Evolutionary conservation across 192 early-diverging fungal species (phyloP), one percentile per base, ranked within the genome.

Genomic region (Gaertneriomyces sp.): DNA sequence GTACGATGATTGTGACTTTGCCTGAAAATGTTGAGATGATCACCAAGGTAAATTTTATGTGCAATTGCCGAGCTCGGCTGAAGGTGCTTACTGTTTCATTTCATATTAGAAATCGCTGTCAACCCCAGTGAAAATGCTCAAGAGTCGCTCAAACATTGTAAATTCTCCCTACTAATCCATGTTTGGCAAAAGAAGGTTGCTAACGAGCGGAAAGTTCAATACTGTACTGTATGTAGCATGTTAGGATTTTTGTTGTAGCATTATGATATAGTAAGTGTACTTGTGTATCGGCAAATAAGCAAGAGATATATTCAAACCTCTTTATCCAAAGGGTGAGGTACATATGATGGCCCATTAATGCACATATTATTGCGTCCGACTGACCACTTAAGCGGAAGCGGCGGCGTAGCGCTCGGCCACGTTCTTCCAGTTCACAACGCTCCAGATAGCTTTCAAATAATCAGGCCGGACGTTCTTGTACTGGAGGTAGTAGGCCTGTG

Each of bases 391-490:
- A 33, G 25, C 25, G 25, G 25, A 33, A 65, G 79, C 90, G 55
- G 86, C 87, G 64, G 86, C 86, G 73, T 88, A 93, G 63, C 95
- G 87, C 63, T 87, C 87, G 53, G 86, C 82, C 42, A 98, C 95
- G 62, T 91, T 90, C 85, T 95, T 92, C 95, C 95, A 98, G 91
- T 98, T 98, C 71, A 98, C 79, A 0, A 98, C 91, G 25, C 88
- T 86, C 93, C 93, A 98, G 60, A 96, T 87, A 42, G 90, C 89
- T 83, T 93, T 91, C 57, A 98, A 78, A 75, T 98, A 98, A 56
- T 95, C 92, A n/a, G 91, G 91, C 68, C 93, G 90, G 47, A 90
- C 95, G 76, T 98, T 96, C 82, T 94, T 94, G 86, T 96, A 96
- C 76, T 98, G 91, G 56, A 98, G 78, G 71, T 98, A 98, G 79